A percentile compares a stretch with the other conserved stretches of the same genome.
These are phyloP conservation scores for Harrya chromipes DNA, from an alignment of 768 basidiomycete genomes.

Conservation along the genomic window DNA sequence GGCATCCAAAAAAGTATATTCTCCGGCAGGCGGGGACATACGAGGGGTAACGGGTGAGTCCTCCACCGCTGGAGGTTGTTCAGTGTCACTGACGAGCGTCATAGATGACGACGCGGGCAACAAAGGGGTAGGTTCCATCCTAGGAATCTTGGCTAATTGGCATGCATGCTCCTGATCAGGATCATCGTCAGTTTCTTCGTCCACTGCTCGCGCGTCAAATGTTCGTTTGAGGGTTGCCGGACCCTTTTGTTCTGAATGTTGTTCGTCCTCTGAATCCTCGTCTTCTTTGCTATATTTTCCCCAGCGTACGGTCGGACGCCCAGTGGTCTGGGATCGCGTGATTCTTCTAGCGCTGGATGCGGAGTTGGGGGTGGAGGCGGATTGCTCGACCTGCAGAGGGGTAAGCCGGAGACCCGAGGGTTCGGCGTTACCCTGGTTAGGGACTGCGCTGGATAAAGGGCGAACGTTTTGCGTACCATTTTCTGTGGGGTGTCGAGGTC, in stretches of 20 bases:
- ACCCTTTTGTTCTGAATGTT: slow-evolving; percentile 12
- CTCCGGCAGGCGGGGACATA: slow-evolving; percentile 30
- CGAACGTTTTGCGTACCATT: slow-evolving; percentile 30
- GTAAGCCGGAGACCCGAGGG: slow-evolving; percentile 22
- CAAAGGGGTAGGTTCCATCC: slow-evolving; percentile 24
- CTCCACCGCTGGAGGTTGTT: slow-evolving; percentile 11
- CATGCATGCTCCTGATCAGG: slow-evolving; percentile 14
- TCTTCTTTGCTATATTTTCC: slow-evolving; percentile 32
- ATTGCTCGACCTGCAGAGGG: slow-evolving; percentile 23
- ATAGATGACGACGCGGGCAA: slow-evolving; percentile 27
- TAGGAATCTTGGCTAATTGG: slow-evolving; percentile 30
- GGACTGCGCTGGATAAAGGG: slow-evolving; percentile 27
- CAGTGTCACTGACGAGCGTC: slow-evolving; percentile 27
- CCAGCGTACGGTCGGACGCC: slow-evolving; percentile 34
- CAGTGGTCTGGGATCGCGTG: slow-evolving; percentile 34
- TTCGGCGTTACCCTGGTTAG: slow-evolving; percentile 30
- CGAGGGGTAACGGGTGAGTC: slow-evolving; percentile 5
- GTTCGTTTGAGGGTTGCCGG: slow-evolving; percentile 29
- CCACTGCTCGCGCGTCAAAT: slow-evolving; percentile 35
- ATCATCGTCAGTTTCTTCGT: slow-evolving; percentile 34
- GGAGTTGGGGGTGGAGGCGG: slow-evolving; percentile 24
- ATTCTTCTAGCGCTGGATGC: slow-evolving; percentile 24
- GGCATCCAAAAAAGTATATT: slow-evolving; percentile 34
- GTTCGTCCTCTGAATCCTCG: slow-evolving; percentile 27
- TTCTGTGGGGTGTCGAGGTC: slow-evolving; percentile 24